These are phyloP conservation scores for Leishmania aethiopica DNA, from an alignment of 208 protist species.

Conservation along the genomic window DNA sequence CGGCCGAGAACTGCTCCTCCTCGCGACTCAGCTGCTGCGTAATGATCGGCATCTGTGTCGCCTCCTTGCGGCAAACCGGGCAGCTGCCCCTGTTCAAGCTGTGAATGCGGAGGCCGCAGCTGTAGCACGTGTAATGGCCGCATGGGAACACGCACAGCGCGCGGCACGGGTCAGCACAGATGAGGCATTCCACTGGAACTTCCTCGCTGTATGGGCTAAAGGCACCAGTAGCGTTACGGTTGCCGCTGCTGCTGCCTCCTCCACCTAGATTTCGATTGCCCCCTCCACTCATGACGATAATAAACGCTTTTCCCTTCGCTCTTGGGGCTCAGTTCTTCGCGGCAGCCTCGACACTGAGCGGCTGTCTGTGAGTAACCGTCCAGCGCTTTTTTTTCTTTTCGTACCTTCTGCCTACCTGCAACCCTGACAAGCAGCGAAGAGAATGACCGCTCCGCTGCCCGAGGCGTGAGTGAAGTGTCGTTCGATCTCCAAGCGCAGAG, in stretches of 20 bases:
- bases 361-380: not conserved
- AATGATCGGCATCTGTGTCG: constrained; percentile 46
- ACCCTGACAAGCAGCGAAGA: not conserved
- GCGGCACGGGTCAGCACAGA: constrained; percentile 71
- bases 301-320: not conserved
- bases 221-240: not conserved
- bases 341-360: not conserved
- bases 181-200: constrained; percentile 73
- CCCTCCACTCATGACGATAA: constrained; percentile 5
- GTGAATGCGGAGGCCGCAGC: constrained; percentile 85
- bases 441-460: not conserved
- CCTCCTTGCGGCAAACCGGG: constrained; percentile 71
- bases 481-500: not conserved
- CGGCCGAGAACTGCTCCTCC: constrained; percentile 61
- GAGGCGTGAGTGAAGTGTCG: not conserved
- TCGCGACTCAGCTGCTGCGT: constrained; percentile 44
- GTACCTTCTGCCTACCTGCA: not conserved
- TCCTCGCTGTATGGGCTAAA: constrained; percentile 2
- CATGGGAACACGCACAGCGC: constrained; percentile 80
- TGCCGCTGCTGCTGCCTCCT: not conserved
- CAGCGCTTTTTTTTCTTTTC: not conserved
- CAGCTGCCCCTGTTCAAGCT: constrained; percentile 50
- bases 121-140: constrained; percentile 85
- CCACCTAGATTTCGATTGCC: not conserved
- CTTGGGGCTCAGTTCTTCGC: not conserved